Evolutionary conservation across 192 early-diverging fungal species (phyloP), one percentile per base, ranked within the genome.

Genomic region (Podochytrium sp.): DNA sequence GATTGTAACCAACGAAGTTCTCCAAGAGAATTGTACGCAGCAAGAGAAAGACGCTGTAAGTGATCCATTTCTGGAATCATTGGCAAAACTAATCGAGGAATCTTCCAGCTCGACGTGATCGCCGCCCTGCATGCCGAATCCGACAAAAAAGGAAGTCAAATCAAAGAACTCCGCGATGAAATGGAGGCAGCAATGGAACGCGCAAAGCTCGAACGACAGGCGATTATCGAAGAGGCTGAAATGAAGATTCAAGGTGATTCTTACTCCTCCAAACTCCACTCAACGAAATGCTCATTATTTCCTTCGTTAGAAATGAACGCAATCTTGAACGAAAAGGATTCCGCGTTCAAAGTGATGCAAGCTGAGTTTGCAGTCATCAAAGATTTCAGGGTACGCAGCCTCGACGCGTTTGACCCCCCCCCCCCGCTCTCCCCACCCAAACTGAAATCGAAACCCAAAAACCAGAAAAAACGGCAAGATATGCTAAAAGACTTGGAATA

Each of bases 21-120:
- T 89, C 14, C 86, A 89, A 71, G 81, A 88, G 52, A 76, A 65
- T 2, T 78, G 82, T 49, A 70, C 78, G 23, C 76, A 83, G 56
- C 87, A 89, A 63, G 87, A 89, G 76, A 84, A 86, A 64, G 87
- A 89, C 63, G 87, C 87, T 16, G 85, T 89, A 74, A 18, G 73
- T 32, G 6, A 1, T 38, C 51, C 40, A 30, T 16, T 61, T n/a
- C 39, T 42, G 25, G 5, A 23, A 12, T 55, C 63, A 20, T 59
- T 72, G 42, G 20, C 49, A 2, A 27, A 77, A 30, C 40, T 20
- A 43, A 7, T 75, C 16, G 23, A 47, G 12, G 58, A 16, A 1
- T 20, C 6, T 43, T 47, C 10, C 34, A 89, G 88, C 65, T 89
- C n/a, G 86, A 88, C 38, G 85, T 90, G 18, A 90, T 90, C 50